Percentiles rank a stretch among this genome's conserved stretches.
These are phyloP conservation scores for Flaveria brownii DNA, from an alignment of 129 eudicot genomes.

Conservation along the genomic window DNA sequence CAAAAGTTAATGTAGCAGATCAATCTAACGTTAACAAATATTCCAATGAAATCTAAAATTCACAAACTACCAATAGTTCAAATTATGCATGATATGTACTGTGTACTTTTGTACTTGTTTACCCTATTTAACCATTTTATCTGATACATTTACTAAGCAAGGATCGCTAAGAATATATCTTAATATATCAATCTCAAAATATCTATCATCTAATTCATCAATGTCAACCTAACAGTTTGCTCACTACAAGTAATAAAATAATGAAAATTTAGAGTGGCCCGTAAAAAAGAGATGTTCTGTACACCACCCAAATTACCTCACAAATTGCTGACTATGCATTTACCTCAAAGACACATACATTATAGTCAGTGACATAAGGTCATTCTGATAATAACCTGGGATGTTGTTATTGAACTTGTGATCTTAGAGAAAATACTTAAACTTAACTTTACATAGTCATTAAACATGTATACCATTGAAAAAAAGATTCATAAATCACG, in stretches of 20 bases:
- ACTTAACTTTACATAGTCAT: background rate
- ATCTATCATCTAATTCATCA: conserved; percentile 2
- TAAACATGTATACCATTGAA: background rate
- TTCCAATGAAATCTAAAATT: conserved; percentile 9
- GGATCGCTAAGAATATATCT: conserved; percentile 1
- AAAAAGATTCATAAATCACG: background rate
- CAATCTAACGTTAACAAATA: conserved; percentile 1
- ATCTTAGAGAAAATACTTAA: background rate
- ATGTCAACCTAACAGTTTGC: background rate
- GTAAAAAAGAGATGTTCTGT: background rate
- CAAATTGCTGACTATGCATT: background rate
- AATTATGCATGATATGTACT: background rate
- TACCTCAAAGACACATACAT: background rate
- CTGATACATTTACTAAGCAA: conserved; percentile 18
- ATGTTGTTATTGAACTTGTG: background rate
- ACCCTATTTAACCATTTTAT: background rate
- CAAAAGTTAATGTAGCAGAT: conserved; percentile 25
- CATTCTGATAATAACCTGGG: background rate
- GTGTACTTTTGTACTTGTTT: background rate
- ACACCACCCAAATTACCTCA: background rate
- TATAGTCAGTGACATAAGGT: background rate
- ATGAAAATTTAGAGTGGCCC: background rate
- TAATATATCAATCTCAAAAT: conserved; percentile 6
- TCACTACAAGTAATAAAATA: background rate
- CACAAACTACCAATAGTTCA: conserved; percentile 1